These are phyloP conservation scores for Aristolochia contorta DNA, from an alignment of 164 flowering plant genomes.

Conservation along the genomic window DNA sequence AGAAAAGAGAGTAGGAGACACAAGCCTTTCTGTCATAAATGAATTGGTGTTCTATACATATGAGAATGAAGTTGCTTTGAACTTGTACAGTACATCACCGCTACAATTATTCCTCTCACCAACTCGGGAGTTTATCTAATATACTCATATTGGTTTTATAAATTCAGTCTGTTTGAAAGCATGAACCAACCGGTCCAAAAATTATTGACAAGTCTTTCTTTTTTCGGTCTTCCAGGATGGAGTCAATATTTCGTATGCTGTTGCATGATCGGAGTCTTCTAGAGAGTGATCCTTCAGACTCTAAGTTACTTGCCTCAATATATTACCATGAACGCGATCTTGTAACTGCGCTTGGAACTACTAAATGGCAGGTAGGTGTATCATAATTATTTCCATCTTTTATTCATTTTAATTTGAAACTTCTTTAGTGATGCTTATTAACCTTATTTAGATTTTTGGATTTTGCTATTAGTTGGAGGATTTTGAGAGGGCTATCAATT, in stretches of 20 bases:
- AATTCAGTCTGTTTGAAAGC: no score
- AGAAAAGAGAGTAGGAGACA: no score
- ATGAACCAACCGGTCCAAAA: no score
- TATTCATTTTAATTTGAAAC: neutral
- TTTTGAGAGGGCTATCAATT: conserved; percentile 37
- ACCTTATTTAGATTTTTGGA: neutral
- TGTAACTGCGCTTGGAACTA: conserved; percentile 43
- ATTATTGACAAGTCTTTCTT: neutral
- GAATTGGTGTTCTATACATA: no score
- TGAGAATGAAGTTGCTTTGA: no score
- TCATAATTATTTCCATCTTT: neutral
- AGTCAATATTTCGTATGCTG: conserved; percentile 36
- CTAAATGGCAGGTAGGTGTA: conserved; percentile 48
- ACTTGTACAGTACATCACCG: no score
- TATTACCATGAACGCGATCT: conserved; percentile 47
- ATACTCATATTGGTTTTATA: no score
- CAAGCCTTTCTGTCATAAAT: no score
- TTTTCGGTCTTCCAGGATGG: conserved; percentile 30
- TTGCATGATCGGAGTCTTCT: conserved; percentile 42
- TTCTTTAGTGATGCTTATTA: no score
- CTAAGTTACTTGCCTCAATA: conserved; percentile 28
- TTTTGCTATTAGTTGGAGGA: conserved; percentile 39
- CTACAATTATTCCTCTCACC: no score
- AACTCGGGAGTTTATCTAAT: no score
- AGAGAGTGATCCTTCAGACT: conserved; percentile 23